These are phyloP conservation scores for Fusarium graminum DNA, from an alignment of 2,329 filamentous ascomycete genomes.

Conservation along the genomic window DNA sequence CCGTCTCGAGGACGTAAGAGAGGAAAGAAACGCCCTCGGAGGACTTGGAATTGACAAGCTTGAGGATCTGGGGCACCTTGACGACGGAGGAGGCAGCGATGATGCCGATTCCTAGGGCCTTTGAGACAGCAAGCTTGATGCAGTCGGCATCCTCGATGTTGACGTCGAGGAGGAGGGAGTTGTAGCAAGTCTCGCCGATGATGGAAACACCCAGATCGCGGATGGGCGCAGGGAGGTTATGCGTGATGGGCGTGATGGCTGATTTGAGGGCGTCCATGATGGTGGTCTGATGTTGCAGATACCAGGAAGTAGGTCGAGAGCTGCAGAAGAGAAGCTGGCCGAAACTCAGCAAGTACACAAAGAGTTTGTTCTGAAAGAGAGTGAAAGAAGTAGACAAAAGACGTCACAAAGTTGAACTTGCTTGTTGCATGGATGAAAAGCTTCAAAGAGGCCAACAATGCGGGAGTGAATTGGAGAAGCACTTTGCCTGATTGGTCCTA, in stretches of 20 bases:
- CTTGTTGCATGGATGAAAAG: slow-evolving; percentile 20
- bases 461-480: slow-evolving; percentile 29
- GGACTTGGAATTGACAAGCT: slow-evolving; percentile 84
- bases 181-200: slow-evolving; percentile 87
- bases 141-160: slow-evolving; percentile 82
- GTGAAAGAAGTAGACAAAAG: slow-evolving; percentile 35
- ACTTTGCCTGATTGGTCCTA: slow-evolving; percentile 14
- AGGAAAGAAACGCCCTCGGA: slow-evolving; percentile 89
- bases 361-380: slow-evolving; percentile 31
- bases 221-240: slow-evolving; percentile 79
- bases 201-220: slow-evolving; percentile 81
- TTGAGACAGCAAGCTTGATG: slow-evolving; percentile 90
- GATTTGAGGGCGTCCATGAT: slow-evolving; percentile 73
- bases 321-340: neutral
- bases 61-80: slow-evolving; percentile 97
- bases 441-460: slow-evolving; percentile 41
- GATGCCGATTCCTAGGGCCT: slow-evolving; percentile 93
- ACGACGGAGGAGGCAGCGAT: slow-evolving; percentile 90
- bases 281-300: slow-evolving; percentile 7
- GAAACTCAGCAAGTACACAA: slow-evolving; percentile 11
- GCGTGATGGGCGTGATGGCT: slow-evolving; percentile 76
- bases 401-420: slow-evolving; percentile 27
- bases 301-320: neutral
- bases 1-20: slow-evolving; percentile 92
- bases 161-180: slow-evolving; percentile 85